Percentiles rank a stretch among this genome's conserved stretches.
Conservation (phyloP, 2,329 filamentous ascomycete genomes). For the Neoarthrinium moseri region DNA sequence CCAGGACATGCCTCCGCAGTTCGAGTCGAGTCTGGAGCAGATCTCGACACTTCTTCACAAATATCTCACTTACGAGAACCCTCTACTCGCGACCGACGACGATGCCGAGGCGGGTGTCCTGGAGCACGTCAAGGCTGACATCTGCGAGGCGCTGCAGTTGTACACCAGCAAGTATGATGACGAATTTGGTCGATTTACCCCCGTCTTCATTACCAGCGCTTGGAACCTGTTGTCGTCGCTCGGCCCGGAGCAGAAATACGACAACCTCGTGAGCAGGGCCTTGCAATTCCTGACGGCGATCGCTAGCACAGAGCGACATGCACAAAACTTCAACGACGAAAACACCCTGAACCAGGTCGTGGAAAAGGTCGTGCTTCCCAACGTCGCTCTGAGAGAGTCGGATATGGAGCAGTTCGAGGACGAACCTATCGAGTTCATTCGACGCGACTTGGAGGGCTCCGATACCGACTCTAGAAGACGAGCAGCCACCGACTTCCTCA, state of each 20-base stretch:
- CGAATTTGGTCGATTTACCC: slow-evolving; percentile 78
- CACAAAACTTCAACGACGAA: slow-evolving; percentile 81
- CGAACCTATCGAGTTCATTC: slow-evolving; percentile 97
- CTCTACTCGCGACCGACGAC: slow-evolving; percentile 78
- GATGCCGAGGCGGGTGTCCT: slow-evolving; percentile 83
- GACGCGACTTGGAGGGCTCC: slow-evolving; percentile 90
- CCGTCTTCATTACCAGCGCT: slow-evolving; percentile 82
- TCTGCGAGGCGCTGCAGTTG: slow-evolving; percentile 85
- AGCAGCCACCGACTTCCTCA: slow-evolving; percentile 91
- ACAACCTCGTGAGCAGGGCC: slow-evolving; percentile 90
- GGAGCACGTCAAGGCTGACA: slow-evolving; percentile 88
- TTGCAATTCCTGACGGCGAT: slow-evolving; percentile 93
- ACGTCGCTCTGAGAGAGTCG: slow-evolving; percentile 86
- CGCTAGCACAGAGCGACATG: slow-evolving; percentile 74
- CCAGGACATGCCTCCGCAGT: slow-evolving; percentile 91
- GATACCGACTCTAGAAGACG: slow-evolving; percentile 91
- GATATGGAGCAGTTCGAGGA: slow-evolving; percentile 97
- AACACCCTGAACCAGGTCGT: slow-evolving; percentile 81
- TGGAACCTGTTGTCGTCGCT: slow-evolving; percentile 90
- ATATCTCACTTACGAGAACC: slow-evolving; percentile 87
- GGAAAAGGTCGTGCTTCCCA: slow-evolving; percentile 93
- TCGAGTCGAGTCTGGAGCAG: slow-evolving; percentile 80
- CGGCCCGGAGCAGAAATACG: slow-evolving; percentile 87
- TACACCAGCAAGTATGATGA: slow-evolving; percentile 96
- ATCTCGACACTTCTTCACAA: slow-evolving; percentile 84